Evolutionary conservation across 768 basidiomycete genomes (phyloP).

Genomic region (Brasilioporus rufonigricans): DNA sequence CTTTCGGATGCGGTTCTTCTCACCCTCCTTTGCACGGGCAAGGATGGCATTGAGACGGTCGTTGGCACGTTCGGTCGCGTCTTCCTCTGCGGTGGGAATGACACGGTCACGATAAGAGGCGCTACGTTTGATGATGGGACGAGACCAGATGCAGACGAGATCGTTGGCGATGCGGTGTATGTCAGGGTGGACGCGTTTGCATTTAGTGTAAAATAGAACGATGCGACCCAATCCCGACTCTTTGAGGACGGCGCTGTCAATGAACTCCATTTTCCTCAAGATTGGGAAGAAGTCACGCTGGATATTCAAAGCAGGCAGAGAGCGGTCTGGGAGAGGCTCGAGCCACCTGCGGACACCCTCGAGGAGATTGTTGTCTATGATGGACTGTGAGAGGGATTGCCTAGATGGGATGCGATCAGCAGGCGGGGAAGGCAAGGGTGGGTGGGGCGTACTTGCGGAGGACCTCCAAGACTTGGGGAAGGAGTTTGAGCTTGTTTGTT

Average conservation of each 20-base stretch:
- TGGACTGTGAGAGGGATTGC: conserved; percentile 82
- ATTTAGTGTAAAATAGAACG: conserved; percentile 94
- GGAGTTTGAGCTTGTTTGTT: conserved; percentile 74
- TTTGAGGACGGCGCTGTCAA: conserved; percentile 87
- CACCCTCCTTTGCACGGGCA: conserved; percentile 61
- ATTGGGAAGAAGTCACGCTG: conserved; percentile 87
- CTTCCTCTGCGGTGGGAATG: conserved; percentile 54
- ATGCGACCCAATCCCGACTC: conserved; percentile 88
- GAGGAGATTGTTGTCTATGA: conserved; percentile 92
- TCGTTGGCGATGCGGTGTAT: conserved; percentile 80
- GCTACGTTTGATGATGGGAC: conserved; percentile 88
- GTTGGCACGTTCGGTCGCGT: conserved; percentile 35
- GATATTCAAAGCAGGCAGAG: conserved; percentile 93
- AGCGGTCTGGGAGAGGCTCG: conserved; percentile 90
- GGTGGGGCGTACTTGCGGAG: conserved; percentile 74
- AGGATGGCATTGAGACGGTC: conserved; percentile 70
- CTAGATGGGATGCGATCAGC: conserved; percentile 37
- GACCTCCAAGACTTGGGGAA: conserved; percentile 90
- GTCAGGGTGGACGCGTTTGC: conserved; percentile 81
- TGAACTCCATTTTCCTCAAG: conserved; percentile 86
- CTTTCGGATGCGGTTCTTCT: conserved; percentile 67
- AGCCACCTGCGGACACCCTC: conserved; percentile 90
- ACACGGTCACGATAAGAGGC: conserved; percentile 77
- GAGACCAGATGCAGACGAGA: conserved; percentile 83
- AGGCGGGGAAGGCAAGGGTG: too few species aligned